Percentiles rank a stretch among this genome's conserved stretches.
Conservation (phyloP, 1,284 basidiomycete genomes). For the Austroboletus novae-zelandiae region DNA sequence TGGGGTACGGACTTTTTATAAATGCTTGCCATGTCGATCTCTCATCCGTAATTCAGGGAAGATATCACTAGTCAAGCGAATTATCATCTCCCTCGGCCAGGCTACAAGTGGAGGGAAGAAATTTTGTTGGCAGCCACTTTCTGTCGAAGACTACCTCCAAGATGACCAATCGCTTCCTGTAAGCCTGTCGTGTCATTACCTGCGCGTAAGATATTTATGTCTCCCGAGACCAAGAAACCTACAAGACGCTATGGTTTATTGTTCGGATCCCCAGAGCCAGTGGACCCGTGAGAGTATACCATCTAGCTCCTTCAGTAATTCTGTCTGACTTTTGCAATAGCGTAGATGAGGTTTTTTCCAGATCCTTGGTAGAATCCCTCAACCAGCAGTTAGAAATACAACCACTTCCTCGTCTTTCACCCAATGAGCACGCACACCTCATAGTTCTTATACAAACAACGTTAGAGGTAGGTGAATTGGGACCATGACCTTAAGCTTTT, state of each 20-base stretch:
- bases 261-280: conserved; percentile 39
- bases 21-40: not conserved
- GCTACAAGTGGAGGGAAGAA: conserved; percentile 30
- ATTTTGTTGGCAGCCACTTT: conserved; percentile 44
- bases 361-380: conserved; percentile 57
- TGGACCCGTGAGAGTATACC: conserved; percentile 41
- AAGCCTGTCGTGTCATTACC: not conserved
- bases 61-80: conserved; percentile 77
- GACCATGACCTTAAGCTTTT: not conserved
- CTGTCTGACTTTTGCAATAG: conserved; percentile 25
- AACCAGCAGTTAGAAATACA: conserved; percentile 61
- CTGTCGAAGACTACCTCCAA: conserved; percentile 54
- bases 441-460: conserved; percentile 82
- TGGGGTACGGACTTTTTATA: conserved; percentile 62
- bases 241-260: conserved; percentile 42
- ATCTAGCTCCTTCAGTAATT: not conserved
- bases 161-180: conserved; percentile 28
- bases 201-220: not conserved
- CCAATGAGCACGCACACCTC: conserved; percentile 77
- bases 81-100: conserved; percentile 66
- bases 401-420: conserved; percentile 68
- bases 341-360: conserved; percentile 60
- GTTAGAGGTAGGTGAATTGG: conserved; percentile 59
- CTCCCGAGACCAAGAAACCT: conserved; percentile 26
- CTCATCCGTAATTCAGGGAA: conserved; percentile 54